Conservation (phyloP, 2,329 filamentous ascomycete genomes). For the Colletotrichum sp. region DNA sequence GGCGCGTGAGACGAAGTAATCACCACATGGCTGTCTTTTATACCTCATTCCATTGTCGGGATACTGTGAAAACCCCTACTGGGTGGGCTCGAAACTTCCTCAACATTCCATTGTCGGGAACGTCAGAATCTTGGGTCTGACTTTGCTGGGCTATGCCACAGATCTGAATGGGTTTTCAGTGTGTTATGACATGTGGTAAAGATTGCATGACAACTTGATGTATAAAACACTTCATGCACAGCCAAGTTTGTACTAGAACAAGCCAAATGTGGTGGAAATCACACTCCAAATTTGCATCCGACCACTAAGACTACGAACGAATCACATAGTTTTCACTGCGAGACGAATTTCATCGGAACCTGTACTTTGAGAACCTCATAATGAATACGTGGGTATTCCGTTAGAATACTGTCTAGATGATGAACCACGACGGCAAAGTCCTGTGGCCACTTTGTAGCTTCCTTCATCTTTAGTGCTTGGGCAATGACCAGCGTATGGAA, state of each 20-base stretch:
- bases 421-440: no score
- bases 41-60: background rate
- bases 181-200: fast-evolving
- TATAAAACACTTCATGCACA: no score
- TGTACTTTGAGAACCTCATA: no score
- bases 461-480: background rate
- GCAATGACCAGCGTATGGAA: fast-evolving
- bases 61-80: no score
- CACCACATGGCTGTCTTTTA: background rate
- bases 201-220: fast-evolving
- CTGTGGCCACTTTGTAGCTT: background rate
- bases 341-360: no score
- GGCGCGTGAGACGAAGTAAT: background rate
- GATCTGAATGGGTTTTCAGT: fast-evolving
- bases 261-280: background rate
- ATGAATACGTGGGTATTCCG: background rate
- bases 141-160: background rate
- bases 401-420: background rate
- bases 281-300: no score
- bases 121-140: background rate
- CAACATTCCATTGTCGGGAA: no score
- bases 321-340: no score
- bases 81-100: no score
- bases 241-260: no score
- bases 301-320: no score